Conservation (phyloP, 2,329 filamentous ascomycete genomes). For the Apiospora kogelbergensis region DNA sequence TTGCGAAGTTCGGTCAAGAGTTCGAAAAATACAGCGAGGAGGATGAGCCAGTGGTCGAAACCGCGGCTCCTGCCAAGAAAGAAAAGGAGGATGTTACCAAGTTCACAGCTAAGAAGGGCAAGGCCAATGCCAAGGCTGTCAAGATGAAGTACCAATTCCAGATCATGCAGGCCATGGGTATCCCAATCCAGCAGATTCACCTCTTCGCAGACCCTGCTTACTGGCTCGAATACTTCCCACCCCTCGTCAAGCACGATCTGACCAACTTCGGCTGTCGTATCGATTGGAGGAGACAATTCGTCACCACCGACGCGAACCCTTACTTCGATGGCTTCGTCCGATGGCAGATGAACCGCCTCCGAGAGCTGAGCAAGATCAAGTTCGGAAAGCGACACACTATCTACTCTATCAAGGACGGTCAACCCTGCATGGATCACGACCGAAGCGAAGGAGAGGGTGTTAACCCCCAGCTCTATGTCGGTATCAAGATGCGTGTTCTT, state of each 20-base stretch:
- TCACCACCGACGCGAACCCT: conserved; percentile 94
- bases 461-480: conserved; percentile 88
- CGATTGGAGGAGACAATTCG: conserved; percentile 89
- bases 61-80: conserved; percentile 60
- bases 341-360: conserved; percentile 96
- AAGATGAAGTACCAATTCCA: conserved; percentile 96
- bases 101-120: conserved; percentile 90
- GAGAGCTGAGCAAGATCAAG: conserved; percentile 88
- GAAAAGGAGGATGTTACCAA: conserved; percentile 84
- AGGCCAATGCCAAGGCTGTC: conserved; percentile 84
- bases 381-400: conserved; percentile 93
- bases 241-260: conserved; percentile 76
- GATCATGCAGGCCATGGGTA: conserved; percentile 90
- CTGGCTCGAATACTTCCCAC: conserved; percentile 91
- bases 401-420: conserved; percentile 86
- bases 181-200: conserved; percentile 85
- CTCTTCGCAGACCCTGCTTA: conserved; percentile 87
- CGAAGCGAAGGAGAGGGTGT: conserved; percentile 78
- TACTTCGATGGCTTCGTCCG: conserved; percentile 95
- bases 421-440: conserved; percentile 88
- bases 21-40: conserved; percentile 77
- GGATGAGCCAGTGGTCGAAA: conserved; percentile 44
- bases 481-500: conserved; percentile 84
- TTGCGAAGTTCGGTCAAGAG: conserved; percentile 82
- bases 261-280: conserved; percentile 82